Percentiles rank a stretch among this genome's conserved stretches.
These are phyloP conservation scores for Tothia fuscella DNA, from an alignment of 2,329 filamentous ascomycete species.

Conservation along the genomic window DNA sequence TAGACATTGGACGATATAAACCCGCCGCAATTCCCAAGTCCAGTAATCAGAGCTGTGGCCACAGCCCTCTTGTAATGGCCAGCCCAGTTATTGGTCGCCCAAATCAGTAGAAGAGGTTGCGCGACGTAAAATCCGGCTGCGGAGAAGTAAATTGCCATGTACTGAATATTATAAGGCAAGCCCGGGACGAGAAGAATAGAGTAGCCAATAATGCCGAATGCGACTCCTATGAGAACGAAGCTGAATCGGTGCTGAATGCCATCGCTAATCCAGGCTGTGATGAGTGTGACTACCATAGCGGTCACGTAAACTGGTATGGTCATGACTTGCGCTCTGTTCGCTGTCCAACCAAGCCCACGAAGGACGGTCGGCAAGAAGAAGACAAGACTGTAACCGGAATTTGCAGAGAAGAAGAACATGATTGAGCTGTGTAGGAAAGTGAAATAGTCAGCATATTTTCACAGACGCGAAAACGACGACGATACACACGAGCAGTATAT, in stretches of 20 bases:
- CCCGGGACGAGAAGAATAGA: not conserved
- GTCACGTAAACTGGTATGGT: not conserved
- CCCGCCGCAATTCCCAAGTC: slow-evolving; percentile 65
- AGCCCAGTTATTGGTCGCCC: too few relatives aligned
- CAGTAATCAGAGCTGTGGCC: slow-evolving; percentile 65
- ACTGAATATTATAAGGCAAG: too few relatives aligned
- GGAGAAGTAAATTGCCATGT: too few relatives aligned
- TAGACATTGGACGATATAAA: slow-evolving; percentile 68
- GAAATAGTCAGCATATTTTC: too few relatives aligned
- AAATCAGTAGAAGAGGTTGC: too few relatives aligned
- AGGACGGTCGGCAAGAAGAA: not conserved
- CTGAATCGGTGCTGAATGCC: not conserved
- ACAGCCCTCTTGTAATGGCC: too few relatives aligned
- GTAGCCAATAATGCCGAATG: not conserved
- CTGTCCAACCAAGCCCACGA: not conserved
- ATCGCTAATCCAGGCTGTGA: not conserved
- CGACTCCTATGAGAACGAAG: not conserved
- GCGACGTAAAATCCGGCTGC: too few relatives aligned
- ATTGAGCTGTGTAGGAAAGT: too few relatives aligned
- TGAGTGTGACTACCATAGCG: not conserved
- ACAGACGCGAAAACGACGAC: too few relatives aligned
- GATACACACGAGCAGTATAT: too few relatives aligned
- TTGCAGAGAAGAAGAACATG: too few relatives aligned
- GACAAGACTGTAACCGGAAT: too few relatives aligned
- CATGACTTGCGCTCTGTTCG: not conserved